Conservation (phyloP, 2,329 filamentous ascomycete species). For the Botrytis galanthina region DNA sequence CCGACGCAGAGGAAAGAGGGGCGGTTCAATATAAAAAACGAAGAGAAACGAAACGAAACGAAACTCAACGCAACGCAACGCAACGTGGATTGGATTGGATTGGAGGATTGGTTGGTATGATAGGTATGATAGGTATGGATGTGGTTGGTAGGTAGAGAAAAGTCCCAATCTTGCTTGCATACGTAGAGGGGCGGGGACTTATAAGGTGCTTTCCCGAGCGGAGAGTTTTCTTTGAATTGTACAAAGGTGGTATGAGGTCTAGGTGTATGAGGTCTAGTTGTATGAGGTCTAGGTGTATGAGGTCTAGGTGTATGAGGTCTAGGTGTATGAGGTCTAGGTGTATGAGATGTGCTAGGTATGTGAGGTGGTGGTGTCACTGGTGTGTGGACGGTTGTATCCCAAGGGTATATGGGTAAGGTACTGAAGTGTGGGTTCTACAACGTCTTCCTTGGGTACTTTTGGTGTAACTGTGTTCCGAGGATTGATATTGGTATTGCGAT, state of each 20-base stretch:
- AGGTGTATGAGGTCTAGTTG: neutral
- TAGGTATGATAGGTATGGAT: neutral
- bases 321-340: neutral
- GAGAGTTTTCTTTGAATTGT: neutral
- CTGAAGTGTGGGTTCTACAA: slow-evolving; percentile 16
- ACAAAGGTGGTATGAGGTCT: neutral
- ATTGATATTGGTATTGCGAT: slow-evolving; percentile 11
- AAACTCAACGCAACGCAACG: neutral
- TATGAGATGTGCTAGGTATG: neutral
- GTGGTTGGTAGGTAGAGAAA: neutral
- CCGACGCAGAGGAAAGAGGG: neutral
- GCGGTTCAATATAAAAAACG: neutral
- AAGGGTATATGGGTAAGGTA: slow-evolving; percentile 11
- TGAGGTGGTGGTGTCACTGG: no score
- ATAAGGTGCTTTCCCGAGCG: slow-evolving; percentile 13
- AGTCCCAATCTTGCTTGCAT: slow-evolving; percentile 13
- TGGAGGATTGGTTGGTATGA: neutral
- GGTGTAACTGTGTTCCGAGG: neutral
- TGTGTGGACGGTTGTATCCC: slow-evolving; percentile 5
- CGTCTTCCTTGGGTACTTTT: slow-evolving; percentile 1
- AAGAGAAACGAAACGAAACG: no score
- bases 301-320: neutral
- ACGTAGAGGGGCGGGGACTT: slow-evolving; percentile 19
- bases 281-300: neutral
- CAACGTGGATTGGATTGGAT: neutral